A percentile compares a stretch with the other conserved stretches of the same genome.
phyloP scores from a whole-genome alignment of 176 grass and related monocot species.

The Stipa capillata region DNA sequence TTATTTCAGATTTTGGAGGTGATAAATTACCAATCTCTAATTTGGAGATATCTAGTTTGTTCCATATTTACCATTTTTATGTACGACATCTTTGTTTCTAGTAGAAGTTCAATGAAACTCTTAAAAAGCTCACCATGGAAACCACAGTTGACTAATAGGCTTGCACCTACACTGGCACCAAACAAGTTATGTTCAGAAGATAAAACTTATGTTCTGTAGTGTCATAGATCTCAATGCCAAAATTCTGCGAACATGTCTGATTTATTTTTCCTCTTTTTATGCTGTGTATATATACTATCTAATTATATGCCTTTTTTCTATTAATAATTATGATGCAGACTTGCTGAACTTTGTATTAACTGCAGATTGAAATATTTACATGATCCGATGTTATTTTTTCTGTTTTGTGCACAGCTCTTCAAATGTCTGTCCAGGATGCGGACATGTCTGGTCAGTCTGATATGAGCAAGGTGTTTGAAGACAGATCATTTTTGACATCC shows the following conservation, averaged over 20 bases:
- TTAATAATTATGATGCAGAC: neutral
- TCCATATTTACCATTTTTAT: neutral
- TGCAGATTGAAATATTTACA: neutral
- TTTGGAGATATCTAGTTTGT: neutral
- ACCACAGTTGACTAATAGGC: neutral
- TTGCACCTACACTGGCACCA: neutral
- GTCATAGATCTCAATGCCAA: neutral
- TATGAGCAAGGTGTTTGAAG: conserved; percentile 84
- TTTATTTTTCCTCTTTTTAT: neutral
- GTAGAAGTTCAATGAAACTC: neutral
- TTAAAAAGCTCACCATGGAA: neutral
- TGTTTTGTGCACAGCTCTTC: conserved; percentile 52
- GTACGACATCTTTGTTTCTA: neutral
- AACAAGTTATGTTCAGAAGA: neutral
- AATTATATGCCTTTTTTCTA: neutral
- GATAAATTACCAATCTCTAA: neutral
- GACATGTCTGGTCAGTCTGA: conserved; percentile 56
- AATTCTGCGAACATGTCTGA: neutral
- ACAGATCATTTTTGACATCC: conserved; percentile 94
- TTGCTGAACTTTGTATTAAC: neutral
- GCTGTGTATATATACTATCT: neutral
- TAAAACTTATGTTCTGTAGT: neutral
- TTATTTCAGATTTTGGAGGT: neutral
- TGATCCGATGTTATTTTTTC: conserved; percentile 8
- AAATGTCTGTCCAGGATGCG: conserved; percentile 90